Base-by-base conservation (phyloP, 306 rosid genomes). In the Arachis hypogaea region DNA sequence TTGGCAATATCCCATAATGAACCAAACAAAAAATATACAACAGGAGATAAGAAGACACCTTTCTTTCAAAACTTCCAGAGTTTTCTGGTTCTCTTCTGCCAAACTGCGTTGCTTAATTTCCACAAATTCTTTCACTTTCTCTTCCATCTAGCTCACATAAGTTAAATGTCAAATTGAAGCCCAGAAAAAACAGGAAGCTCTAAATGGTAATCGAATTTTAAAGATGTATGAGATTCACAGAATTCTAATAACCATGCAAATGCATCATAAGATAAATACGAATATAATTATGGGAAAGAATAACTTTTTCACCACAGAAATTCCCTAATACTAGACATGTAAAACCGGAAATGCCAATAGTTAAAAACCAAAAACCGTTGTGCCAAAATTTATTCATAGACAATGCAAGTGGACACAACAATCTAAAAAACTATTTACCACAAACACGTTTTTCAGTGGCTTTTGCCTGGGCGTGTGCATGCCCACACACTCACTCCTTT, bases 51-150 rank as follows among this genome's bases (percentile, higher is more conserved):
- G 30, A 69, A 67, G 41, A 59, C 79, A 92, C 99, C 99, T 90
- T 65, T 94, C 99, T 86, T 88, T 92, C 64, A 94, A 82, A 77
- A 82, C 93, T 81, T 94, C 99, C 62, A 94, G 61, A 4, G 94
- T 91, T 84, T 94, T 94, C 84, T 90, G 98, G 82, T 88, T 94
- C 85, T 94, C 98, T 83, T 94, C 99, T 7, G 99, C 99, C 79
- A 94, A 86, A 79, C 95, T 90, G 66, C 97, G 90, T 73, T 94
- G 99, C 86, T 92, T 94, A 50, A 94, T 94, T 86, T 94, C 99
- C 84, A 94, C 99, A 69, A 92, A 80, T 80, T 94, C 99, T 86
- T 88, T 90, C 69, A 94, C 87, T 84, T 92, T 94, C 78, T 94
- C 99, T 85, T 94, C 97, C 99, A 92, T 94, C 99, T 92, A 71